Conservation (phyloP, 805 yeast species). For the Candida ponderosae region DNA sequence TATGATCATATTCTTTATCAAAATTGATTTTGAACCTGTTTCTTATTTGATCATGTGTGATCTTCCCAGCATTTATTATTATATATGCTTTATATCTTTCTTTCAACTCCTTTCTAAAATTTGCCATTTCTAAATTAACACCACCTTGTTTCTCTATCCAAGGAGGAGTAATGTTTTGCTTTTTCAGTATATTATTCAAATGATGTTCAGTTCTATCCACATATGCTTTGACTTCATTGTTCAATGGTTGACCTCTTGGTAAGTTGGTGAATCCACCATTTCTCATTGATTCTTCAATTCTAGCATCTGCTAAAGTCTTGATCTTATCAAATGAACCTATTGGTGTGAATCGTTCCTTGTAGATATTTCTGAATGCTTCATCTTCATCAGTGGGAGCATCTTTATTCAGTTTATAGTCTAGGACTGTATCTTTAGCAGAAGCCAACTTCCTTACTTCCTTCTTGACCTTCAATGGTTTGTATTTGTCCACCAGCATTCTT, state of each 20-base stretch:
- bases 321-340: slow-evolving; percentile 34
- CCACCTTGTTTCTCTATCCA: slow-evolving; percentile 80
- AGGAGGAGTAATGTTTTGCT: slow-evolving; percentile 78
- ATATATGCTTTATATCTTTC: slow-evolving; percentile 27
- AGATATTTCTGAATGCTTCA: slow-evolving; percentile 43
- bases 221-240: slow-evolving; percentile 39
- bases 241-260: slow-evolving; percentile 57
- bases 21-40: slow-evolving; percentile 10
- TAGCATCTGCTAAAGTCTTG: slow-evolving; percentile 63
- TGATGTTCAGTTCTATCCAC: slow-evolving; percentile 69
- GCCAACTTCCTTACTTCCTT: slow-evolving; percentile 33
- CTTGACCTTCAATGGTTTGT: slow-evolving; percentile 28
- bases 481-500: slow-evolving; percentile 49
- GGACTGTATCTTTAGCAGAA: slow-evolving; percentile 54
- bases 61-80: slow-evolving; percentile 5
- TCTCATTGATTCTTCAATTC: slow-evolving; percentile 65
- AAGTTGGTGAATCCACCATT: slow-evolving; percentile 62
- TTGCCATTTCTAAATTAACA: slow-evolving; percentile 37
- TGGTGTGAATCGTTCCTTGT: slow-evolving; percentile 50
- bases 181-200: slow-evolving; percentile 64
- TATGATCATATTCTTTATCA: slow-evolving; percentile 17
- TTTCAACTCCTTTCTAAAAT: slow-evolving; percentile 39
- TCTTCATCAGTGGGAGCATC: slow-evolving; percentile 29
- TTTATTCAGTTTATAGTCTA: slow-evolving; percentile 49
- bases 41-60: slow-evolving; percentile 6